Evolutionary conservation across 2,329 filamentous ascomycete species (phyloP).

Genomic region (Xylaria sp.): DNA sequence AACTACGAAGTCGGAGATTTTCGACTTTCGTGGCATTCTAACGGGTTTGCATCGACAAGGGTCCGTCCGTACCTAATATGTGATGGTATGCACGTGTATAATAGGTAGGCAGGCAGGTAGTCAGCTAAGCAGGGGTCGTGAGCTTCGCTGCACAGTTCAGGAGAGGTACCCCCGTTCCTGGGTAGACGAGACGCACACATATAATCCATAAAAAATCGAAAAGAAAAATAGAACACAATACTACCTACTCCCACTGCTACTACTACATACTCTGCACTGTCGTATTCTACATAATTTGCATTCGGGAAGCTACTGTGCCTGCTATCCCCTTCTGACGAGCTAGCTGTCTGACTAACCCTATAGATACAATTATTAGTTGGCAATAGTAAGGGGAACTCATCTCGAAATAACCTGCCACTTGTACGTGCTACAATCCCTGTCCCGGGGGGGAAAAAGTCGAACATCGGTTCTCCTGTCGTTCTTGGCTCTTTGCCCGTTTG

Average conservation of each 20-base stretch:
- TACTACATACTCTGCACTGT: conserved; percentile 7
- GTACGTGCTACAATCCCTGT: conserved; percentile 22
- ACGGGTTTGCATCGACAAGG: conserved; percentile 13
- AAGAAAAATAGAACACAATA: conserved; percentile 20
- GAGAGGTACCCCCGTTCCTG: conserved; percentile 15
- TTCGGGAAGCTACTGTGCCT: not conserved
- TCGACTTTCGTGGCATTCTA: conserved; percentile 28
- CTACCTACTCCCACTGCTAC: conserved; percentile 16
- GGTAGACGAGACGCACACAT: not conserved
- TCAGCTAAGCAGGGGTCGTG: conserved; percentile 15
- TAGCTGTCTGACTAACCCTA: conserved; percentile 1
- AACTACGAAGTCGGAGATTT: conserved; percentile 21
- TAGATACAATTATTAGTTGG: conserved; percentile 1
- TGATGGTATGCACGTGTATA: too few species aligned
- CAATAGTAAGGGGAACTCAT: conserved; percentile 1
- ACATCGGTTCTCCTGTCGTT: conserved; percentile 9
- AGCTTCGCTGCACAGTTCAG: conserved; percentile 17
- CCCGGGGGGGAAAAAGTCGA: conserved; percentile 7
- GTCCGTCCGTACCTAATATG: too few species aligned
- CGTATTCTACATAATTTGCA: conserved; percentile 19
- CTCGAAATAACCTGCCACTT: conserved; percentile 21
- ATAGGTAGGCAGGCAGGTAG: conserved; percentile 1
- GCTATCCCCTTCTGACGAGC: not conserved
- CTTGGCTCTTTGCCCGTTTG: not conserved
- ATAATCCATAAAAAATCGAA: conserved; percentile 15